Percentiles rank a stretch among this genome's conserved stretches.
phyloP scores from a whole-genome alignment of 2,329 filamentous ascomycete genomes.

The Trichoderma sp. region DNA sequence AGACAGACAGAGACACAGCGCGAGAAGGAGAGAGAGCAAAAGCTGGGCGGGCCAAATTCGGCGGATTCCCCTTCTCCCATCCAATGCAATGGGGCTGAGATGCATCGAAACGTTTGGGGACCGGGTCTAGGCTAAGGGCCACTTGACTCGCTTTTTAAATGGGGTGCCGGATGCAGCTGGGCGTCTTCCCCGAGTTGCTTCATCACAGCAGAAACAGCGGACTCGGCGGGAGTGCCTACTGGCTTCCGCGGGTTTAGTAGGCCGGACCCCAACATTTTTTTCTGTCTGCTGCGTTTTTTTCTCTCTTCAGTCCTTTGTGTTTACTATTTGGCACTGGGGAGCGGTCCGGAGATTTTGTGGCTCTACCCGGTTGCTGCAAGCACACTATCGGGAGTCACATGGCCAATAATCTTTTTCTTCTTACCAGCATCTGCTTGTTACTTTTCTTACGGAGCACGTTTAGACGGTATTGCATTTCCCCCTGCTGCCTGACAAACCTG shows the following conservation, averaged over 20 bases:
- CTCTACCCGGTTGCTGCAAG: neutral
- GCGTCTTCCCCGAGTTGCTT: slow-evolving; percentile 12
- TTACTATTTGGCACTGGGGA: neutral
- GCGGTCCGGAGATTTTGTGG: neutral
- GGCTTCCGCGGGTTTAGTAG: slow-evolving; percentile 4
- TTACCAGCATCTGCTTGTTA: neutral
- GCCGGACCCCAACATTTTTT: slow-evolving; percentile 2
- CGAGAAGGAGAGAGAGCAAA: neutral
- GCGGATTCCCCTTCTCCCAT: neutral
- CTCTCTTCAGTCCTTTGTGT: neutral
- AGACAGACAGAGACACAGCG: neutral
- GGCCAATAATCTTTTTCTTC: slow-evolving; percentile 1
- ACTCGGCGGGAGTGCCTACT: slow-evolving; percentile 7
- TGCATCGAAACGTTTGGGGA: slow-evolving; percentile 12
- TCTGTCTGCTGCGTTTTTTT: neutral
- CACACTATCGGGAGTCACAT: slow-evolving; percentile 2
- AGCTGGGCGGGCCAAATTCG: slow-evolving; percentile 4
- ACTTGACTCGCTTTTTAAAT: slow-evolving; percentile 9
- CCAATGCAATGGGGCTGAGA: slow-evolving; percentile 18
- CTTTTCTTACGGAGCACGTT: neutral
- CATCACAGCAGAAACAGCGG: slow-evolving; percentile 11
- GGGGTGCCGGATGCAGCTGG: slow-evolving; percentile 16
- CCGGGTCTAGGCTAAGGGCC: neutral
- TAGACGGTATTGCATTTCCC: neutral
- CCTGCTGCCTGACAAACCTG: neutral